Evolutionary conservation across 2,329 filamentous ascomycete genomes (phyloP).

Genomic region (Alternaria arbusti): DNA sequence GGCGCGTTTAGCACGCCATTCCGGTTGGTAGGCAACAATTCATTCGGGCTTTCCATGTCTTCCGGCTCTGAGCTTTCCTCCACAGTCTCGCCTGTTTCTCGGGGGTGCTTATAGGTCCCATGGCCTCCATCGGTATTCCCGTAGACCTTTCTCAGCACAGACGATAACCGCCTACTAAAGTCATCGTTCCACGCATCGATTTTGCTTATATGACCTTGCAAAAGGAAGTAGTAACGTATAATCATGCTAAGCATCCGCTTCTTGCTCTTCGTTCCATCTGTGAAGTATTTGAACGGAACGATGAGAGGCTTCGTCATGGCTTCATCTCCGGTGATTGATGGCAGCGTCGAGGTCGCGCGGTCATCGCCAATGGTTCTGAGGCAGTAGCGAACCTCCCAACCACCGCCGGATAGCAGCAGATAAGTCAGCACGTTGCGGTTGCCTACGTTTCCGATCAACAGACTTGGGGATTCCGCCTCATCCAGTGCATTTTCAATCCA

Average conservation of each 20-base stretch:
- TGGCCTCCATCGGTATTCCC: background rate
- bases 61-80: constrained; percentile 16
- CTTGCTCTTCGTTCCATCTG: background rate
- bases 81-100: background rate
- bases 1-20: background rate
- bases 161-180: background rate
- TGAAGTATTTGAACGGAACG: constrained; percentile 12
- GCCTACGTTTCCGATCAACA: constrained; percentile 3
- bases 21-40: constrained; percentile 1
- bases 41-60: constrained; percentile 2
- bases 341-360: background rate
- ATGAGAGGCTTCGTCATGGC: constrained; percentile 6
- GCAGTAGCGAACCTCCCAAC: constrained; percentile 13
- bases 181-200: constrained; percentile 6
- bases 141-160: constrained; percentile 1
- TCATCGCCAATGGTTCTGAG: background rate
- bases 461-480: background rate
- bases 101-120: background rate
- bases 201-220: background rate
- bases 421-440: constrained; percentile 12
- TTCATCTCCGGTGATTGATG: constrained; percentile 2
- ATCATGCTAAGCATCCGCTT: constrained; percentile 13
- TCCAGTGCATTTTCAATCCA: constrained; percentile 3
- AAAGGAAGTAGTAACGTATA: constrained; percentile 16
- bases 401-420: constrained; percentile 5